Evolutionary conservation across 2,329 filamentous ascomycete genomes (phyloP).

Genomic region (Xylaria sp.): DNA sequence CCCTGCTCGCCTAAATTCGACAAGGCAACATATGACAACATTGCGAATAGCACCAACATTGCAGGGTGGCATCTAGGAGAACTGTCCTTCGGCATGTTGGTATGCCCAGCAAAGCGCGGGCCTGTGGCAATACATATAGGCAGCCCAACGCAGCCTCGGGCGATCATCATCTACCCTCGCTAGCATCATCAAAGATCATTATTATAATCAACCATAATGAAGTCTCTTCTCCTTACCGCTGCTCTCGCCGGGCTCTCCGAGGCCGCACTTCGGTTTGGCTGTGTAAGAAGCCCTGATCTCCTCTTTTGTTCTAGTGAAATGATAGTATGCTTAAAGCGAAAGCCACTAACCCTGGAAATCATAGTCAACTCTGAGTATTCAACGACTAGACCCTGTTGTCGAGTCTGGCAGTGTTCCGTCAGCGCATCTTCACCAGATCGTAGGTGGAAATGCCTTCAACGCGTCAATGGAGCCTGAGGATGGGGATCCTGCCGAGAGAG

Average conservation of each 20-base stretch:
- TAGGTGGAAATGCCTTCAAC: slow-evolving; percentile 50
- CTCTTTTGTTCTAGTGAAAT: background rate
- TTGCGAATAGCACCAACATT: slow-evolving; percentile 34
- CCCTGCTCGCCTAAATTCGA: slow-evolving; percentile 40
- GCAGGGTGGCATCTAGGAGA: slow-evolving; percentile 17
- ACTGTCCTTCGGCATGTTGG: slow-evolving; percentile 41
- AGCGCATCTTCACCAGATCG: slow-evolving; percentile 49
- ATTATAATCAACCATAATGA: slow-evolving; percentile 43
- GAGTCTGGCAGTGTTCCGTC: slow-evolving; percentile 46
- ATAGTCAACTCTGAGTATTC: slow-evolving; percentile 44
- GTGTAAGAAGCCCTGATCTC: slow-evolving; percentile 34
- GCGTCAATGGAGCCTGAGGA: slow-evolving; percentile 46
- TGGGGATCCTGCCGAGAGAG: slow-evolving; percentile 44
- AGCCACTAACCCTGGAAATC: background rate
- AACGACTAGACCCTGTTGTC: slow-evolving; percentile 50
- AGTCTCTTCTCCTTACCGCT: slow-evolving; percentile 42
- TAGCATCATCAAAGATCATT: slow-evolving; percentile 22
- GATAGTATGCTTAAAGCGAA: too few species aligned
- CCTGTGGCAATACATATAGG: slow-evolving; percentile 38
- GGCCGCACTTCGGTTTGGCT: slow-evolving; percentile 49
- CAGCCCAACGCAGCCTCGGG: background rate
- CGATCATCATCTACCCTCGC: slow-evolving; percentile 3
- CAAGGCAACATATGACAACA: slow-evolving; percentile 37
- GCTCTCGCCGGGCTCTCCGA: slow-evolving; percentile 47
- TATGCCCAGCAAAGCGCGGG: slow-evolving; percentile 8